Percentiles rank a stretch among this genome's conserved stretches.
Evolutionary conservation across 2,329 filamentous ascomycete genomes (phyloP).

Genomic region (Scortechinia acanthostroma): DNA sequence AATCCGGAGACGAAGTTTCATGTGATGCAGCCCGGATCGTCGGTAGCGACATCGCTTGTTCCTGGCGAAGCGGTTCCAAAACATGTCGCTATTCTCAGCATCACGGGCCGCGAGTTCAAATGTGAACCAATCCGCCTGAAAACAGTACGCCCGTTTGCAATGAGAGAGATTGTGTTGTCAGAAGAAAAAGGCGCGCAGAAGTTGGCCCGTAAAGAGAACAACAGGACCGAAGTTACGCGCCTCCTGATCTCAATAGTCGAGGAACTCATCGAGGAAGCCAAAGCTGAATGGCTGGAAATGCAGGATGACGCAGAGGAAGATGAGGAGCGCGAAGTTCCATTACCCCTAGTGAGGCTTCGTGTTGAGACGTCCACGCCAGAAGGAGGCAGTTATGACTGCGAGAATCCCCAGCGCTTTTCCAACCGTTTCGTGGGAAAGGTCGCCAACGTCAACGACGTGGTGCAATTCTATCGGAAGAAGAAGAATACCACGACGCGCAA

Average conservation of each 20-base stretch:
- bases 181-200: conserved; percentile 72
- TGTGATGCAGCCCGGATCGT: conserved; percentile 96
- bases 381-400: conserved; percentile 78
- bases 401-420: conserved; percentile 93
- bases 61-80: conserved; percentile 86
- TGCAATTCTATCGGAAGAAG: conserved; percentile 89
- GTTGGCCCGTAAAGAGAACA: conserved; percentile 75
- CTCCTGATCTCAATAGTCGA: conserved; percentile 74
- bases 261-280: conserved; percentile 79
- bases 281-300: conserved; percentile 71
- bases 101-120: conserved; percentile 77
- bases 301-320: conserved; percentile 38
- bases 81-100: conserved; percentile 76
- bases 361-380: conserved; percentile 85
- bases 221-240: conserved; percentile 72
- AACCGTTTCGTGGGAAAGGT: conserved; percentile 86
- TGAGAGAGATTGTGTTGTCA: conserved; percentile 71
- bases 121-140: conserved; percentile 77
- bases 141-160: conserved; percentile 83
- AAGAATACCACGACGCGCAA: conserved; percentile 34
- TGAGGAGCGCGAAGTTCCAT: conserved; percentile 53
- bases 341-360: conserved; percentile 80
- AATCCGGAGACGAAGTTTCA: conserved; percentile 88
- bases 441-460: conserved; percentile 87
- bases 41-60: conserved; percentile 85